phyloP scores from a whole-genome alignment of 257 asterid species.

The Gentiana dahurica region DNA sequence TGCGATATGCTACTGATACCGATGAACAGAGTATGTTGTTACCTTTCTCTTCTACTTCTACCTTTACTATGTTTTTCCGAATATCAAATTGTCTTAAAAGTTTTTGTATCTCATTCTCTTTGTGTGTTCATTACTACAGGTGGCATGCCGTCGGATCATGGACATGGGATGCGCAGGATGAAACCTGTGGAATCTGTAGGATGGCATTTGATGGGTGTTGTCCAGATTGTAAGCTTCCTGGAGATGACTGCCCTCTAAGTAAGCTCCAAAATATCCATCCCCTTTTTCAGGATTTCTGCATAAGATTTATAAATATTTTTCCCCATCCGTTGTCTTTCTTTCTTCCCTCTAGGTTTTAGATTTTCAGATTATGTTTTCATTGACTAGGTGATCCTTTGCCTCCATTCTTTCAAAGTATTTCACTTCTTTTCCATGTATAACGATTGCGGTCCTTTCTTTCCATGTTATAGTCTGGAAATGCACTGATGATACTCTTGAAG shows the following conservation, averaged over 20 bases:
- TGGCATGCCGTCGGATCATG: constrained; percentile 95
- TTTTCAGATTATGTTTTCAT: too few relatives aligned
- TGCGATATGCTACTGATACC: constrained; percentile 8
- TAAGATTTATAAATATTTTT: too few relatives aligned
- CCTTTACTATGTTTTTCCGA: not conserved
- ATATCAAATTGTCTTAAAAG: not conserved
- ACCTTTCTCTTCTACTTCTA: constrained; percentile 1
- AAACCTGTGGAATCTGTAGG: constrained; percentile 87
- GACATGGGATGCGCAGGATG: constrained; percentile 98
- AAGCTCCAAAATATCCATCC: constrained; percentile 13
- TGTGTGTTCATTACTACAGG: constrained; percentile 16
- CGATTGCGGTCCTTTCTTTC: too few relatives aligned
- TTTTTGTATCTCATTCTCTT: not conserved
- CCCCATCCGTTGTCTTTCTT: too few relatives aligned
- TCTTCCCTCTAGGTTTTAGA: too few relatives aligned
- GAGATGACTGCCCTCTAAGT: constrained; percentile 90
- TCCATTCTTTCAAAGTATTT: too few relatives aligned
- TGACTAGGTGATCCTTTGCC: too few relatives aligned
- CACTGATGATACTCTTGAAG: too few relatives aligned
- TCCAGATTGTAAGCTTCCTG: constrained; percentile 86
- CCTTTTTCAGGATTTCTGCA: too few relatives aligned
- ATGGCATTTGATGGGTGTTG: constrained; percentile 93
- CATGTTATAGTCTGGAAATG: too few relatives aligned
- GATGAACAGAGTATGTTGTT: constrained; percentile 50
- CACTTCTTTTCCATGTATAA: too few relatives aligned